These are phyloP conservation scores for Thielaviopsis populi DNA, from an alignment of 2,329 filamentous ascomycete genomes.

Conservation along the genomic window DNA sequence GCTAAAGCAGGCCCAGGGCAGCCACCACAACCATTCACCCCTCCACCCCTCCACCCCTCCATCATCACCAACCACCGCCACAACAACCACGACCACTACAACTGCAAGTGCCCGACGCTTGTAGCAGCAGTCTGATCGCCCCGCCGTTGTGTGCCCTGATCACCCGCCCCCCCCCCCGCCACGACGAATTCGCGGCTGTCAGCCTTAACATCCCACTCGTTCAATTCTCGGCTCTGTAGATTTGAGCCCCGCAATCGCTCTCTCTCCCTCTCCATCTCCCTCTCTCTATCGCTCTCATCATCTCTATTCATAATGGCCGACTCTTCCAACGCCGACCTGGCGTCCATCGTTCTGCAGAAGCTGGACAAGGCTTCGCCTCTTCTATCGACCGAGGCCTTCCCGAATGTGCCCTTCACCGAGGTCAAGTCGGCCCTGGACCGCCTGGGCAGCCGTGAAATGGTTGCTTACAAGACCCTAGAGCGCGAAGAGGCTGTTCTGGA, in stretches of 20 bases:
- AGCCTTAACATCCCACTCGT: not conserved
- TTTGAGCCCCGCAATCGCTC: not conserved
- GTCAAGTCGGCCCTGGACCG: slow-evolving; percentile 83
- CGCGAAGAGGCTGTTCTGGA: slow-evolving; percentile 64
- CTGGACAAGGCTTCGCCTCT: slow-evolving; percentile 50
- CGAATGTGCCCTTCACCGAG: slow-evolving; percentile 46
- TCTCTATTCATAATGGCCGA: slow-evolving; percentile 26
- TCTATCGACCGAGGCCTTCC: slow-evolving; percentile 55
- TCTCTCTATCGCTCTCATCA: too few species aligned
- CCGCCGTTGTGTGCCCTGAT: not conserved
- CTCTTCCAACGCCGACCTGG: slow-evolving; percentile 39
- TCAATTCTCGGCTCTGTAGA: not conserved
- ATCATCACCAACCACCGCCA: not conserved
- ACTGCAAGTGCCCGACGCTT: not conserved
- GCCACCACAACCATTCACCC: not conserved
- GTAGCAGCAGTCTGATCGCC: not conserved
- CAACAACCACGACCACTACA: not conserved
- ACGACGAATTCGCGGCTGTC: not conserved
- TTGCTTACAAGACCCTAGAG: slow-evolving; percentile 72
- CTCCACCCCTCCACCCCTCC: not conserved
- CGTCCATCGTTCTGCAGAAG: slow-evolving; percentile 48
- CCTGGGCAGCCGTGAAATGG: slow-evolving; percentile 70
- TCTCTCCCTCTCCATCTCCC: too few species aligned
- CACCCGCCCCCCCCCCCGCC: too few species aligned
- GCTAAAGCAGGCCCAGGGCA: not conserved